Conservation (phyloP, 139 green algal genomes). For the Nannochloris sp. region DNA sequence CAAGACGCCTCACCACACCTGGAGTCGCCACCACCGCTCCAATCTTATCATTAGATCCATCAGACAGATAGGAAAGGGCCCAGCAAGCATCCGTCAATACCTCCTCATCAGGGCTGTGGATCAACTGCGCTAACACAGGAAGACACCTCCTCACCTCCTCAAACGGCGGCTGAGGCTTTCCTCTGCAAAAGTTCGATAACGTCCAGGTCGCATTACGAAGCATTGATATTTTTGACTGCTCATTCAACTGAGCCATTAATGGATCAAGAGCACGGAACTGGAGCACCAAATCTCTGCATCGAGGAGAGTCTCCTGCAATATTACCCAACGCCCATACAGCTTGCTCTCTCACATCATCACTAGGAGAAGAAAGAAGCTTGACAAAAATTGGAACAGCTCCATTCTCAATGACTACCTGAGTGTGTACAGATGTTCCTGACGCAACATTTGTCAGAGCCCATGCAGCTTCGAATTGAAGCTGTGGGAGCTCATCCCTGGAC, state of each 20-base stretch:
- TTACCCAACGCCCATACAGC: constrained; percentile 99
- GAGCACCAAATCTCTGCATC: constrained; percentile 94
- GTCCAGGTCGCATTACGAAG: constrained; percentile 99
- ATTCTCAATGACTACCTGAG: constrained; percentile 92
- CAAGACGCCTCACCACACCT: constrained; percentile 82
- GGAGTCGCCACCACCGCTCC: constrained; percentile 89
- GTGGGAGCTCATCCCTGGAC: constrained; percentile 66
- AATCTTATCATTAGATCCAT: constrained; percentile 99
- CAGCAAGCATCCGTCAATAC: constrained; percentile 98
- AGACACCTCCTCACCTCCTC: constrained; percentile 74
- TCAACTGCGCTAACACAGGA: constrained; percentile 81
- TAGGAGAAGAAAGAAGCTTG: constrained; percentile 77
- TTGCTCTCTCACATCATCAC: constrained; percentile 94
- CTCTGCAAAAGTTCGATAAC: constrained; percentile 99
- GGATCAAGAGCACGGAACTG: constrained; percentile 68
- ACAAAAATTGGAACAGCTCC: constrained; percentile 97
- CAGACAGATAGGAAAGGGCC: constrained; percentile 96
- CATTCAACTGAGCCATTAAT: constrained; percentile 86
- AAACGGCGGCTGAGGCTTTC: constrained; percentile 79
- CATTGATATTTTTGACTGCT: constrained; percentile 92
- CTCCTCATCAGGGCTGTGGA: constrained; percentile 52
- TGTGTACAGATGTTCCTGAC: constrained; percentile 93
- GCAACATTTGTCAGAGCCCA: constrained; percentile 99
- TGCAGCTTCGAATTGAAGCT: constrained; percentile 88
- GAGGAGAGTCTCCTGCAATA: constrained; percentile 89